Evolutionary conservation across 2,329 filamentous ascomycete genomes (phyloP), one percentile per base, ranked within the genome.

Genomic region (Stagonosporopsis rhizophila): DNA sequence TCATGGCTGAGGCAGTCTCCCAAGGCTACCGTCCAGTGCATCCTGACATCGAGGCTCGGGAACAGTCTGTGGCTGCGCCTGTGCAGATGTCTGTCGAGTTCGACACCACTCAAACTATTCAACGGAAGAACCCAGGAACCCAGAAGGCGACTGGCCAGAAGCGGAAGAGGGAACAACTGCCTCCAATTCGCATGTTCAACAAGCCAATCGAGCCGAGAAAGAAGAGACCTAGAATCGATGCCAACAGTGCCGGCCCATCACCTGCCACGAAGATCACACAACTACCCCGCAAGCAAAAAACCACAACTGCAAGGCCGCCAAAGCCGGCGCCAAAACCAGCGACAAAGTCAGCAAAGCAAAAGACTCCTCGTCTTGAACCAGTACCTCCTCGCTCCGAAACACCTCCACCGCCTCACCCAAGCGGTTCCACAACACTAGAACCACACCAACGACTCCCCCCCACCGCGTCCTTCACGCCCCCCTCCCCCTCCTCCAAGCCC

Each of bases 401-500:
- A n/a, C n/a, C n/a, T n/a, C n/a, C n/a, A n/a, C 8, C 17, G 19
- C 39, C 17, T 11, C 57, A 66, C 44, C 58, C 57, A 3, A 64
- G 63, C 42, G 52, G 57, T 1, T 67, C 67, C 0, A 61, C 12
- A 22, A 68, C 58, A 6, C 59, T 68, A 1, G 67, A 66, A 27
- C 15, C 17, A 1, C 52, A 67, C 44, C 66, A 71, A 30, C 23
- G 35, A 0, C 53, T 71, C 14, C 70, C 70, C 1, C 47, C 58
- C 0, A n/a, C 46, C 12, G 68, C 68, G 3, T 71, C 68, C 38
- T 67, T 69, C 19, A 50, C 64, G 35, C 46, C 47, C n/a, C 47
- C 28, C 15, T 39, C 30, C 2, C 25, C 42, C 0, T 52, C 58
- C 2, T 68, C 71, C 35, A 56, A 66, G 34, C 52, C 28, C 3